A percentile compares a stretch with the other conserved stretches of the same genome.
Evolutionary conservation across 306 rosid species (phyloP).

Genomic region (Vigna hirtella): DNA sequence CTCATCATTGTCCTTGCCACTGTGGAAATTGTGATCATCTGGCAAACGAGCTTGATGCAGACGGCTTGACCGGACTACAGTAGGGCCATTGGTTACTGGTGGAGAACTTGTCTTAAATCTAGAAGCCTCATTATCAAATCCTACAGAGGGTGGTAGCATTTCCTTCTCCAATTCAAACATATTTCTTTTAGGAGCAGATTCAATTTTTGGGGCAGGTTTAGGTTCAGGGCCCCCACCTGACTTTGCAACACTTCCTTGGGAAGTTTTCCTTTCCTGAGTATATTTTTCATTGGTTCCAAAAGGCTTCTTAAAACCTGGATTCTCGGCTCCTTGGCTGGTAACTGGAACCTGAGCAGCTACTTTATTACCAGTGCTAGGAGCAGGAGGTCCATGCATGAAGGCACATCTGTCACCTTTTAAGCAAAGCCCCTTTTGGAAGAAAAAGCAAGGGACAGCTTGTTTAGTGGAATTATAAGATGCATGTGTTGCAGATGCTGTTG

Average conservation of each 20-base stretch:
- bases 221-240: conserved; percentile 50
- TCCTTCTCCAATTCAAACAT: conserved; percentile 58
- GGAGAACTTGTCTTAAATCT: conserved; percentile 53
- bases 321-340: conserved; percentile 55
- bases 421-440: conserved; percentile 89
- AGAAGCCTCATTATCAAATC: conserved; percentile 59
- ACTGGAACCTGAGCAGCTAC: conserved; percentile 55
- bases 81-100: conserved; percentile 60
- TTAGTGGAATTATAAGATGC: conserved; percentile 61
- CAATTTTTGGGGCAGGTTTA: conserved; percentile 59
- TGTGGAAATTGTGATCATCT: conserved; percentile 74
- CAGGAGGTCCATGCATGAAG: conserved; percentile 78
- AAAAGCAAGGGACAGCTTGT: conserved; percentile 86
- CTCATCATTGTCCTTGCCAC: conserved; percentile 91
- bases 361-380: conserved; percentile 56
- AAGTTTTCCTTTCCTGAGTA: conserved; percentile 63
- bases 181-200: conserved; percentile 55
- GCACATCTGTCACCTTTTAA: conserved; percentile 91
- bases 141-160: conserved; percentile 42
- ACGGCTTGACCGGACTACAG: conserved; percentile 53
- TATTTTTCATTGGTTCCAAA: conserved; percentile 62
- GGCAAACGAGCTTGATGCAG: conserved; percentile 57
- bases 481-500: conserved; percentile 52
- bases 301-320: conserved; percentile 58
- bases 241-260: conserved; percentile 52